Percentiles rank a stretch among this genome's conserved stretches.
Evolutionary conservation across 73 alveolate genomes (phyloP).

Genomic region (Paramecium caudatum): DNA sequence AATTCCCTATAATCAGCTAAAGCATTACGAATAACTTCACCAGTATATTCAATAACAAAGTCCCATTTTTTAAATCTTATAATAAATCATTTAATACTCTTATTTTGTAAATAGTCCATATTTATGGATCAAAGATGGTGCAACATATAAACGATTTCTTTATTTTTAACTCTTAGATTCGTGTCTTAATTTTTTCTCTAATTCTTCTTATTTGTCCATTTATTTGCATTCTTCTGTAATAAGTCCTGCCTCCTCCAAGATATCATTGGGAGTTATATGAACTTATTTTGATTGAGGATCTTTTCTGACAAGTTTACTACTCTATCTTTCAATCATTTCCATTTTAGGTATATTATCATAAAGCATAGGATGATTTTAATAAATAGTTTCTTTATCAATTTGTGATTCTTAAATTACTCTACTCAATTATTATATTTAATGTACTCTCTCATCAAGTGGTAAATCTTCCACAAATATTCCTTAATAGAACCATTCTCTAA

Average conservation of each 20-base stretch:
- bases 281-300: slow-evolving; percentile 8
- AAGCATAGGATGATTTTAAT: slow-evolving; percentile 50
- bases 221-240: slow-evolving; percentile 53
- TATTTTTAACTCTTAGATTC: slow-evolving; percentile 61
- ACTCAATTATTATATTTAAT: background rate
- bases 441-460: slow-evolving; percentile 26
- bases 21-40: slow-evolving; percentile 94
- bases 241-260: slow-evolving; percentile 62
- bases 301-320: slow-evolving; percentile 59
- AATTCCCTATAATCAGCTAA: slow-evolving; percentile 96
- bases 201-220: slow-evolving; percentile 63
- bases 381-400: background rate
- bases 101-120: slow-evolving; percentile 96
- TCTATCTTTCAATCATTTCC: background rate
- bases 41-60: slow-evolving; percentile 97
- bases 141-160: slow-evolving; percentile 80
- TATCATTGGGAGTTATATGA: slow-evolving; percentile 61
- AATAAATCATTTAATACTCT: slow-evolving; percentile 58
- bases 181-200: slow-evolving; percentile 63
- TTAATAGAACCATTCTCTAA: slow-evolving; percentile 61
- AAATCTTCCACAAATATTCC: slow-evolving; percentile 47
- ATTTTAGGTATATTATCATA: slow-evolving; percentile 14
- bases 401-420: slow-evolving; percentile 3
- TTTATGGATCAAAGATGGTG: slow-evolving; percentile 95
- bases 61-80: slow-evolving; percentile 92